Conservation (phyloP, 345 rosid species). For the Noccaea bulbosa region DNA sequence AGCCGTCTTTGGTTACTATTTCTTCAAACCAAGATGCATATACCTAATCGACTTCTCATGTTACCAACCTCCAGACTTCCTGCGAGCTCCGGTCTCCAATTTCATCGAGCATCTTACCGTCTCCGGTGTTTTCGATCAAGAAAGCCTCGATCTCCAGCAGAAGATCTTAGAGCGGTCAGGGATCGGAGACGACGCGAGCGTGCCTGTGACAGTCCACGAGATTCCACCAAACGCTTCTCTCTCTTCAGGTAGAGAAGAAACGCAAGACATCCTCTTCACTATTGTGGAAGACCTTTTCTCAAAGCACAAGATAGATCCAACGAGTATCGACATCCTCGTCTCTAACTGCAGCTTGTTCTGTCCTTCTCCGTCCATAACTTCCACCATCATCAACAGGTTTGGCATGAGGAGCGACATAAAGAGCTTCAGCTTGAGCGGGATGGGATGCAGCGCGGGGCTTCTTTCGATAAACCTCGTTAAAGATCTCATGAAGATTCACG, state of each 20-base stretch:
- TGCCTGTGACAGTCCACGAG: slow-evolving; percentile 51
- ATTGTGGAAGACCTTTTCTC: slow-evolving; percentile 54
- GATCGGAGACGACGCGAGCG: slow-evolving; percentile 59
- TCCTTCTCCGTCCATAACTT: slow-evolving; percentile 67
- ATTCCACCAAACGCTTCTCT: slow-evolving; percentile 46
- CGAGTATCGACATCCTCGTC: slow-evolving; percentile 63
- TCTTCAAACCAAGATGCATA: slow-evolving; percentile 40
- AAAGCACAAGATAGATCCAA: slow-evolving; percentile 54
- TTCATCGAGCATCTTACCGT: slow-evolving; percentile 51
- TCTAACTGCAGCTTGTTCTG: slow-evolving; percentile 75
- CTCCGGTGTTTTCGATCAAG: slow-evolving; percentile 32
- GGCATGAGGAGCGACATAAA: slow-evolving; percentile 58
- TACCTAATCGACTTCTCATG: slow-evolving; percentile 66
- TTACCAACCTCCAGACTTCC: slow-evolving; percentile 52
- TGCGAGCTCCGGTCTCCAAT: slow-evolving; percentile 45
- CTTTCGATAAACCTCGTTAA: slow-evolving; percentile 55
- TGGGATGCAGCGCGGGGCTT: slow-evolving; percentile 72
- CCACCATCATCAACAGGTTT: slow-evolving; percentile 55
- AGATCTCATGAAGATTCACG: slow-evolving; percentile 60
- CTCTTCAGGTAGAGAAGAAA: slow-evolving; percentile 46
- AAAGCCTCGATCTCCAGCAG: slow-evolving; percentile 51
- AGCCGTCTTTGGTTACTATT: slow-evolving; percentile 34
- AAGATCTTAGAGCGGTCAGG: slow-evolving; percentile 62
- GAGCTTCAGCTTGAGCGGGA: slow-evolving; percentile 61
- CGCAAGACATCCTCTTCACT: slow-evolving; percentile 53